A percentile compares a stretch with the other conserved stretches of the same genome.
phyloP scores from a whole-genome alignment of 2,329 filamentous ascomycete genomes.

The Fusarium mundagurra region DNA sequence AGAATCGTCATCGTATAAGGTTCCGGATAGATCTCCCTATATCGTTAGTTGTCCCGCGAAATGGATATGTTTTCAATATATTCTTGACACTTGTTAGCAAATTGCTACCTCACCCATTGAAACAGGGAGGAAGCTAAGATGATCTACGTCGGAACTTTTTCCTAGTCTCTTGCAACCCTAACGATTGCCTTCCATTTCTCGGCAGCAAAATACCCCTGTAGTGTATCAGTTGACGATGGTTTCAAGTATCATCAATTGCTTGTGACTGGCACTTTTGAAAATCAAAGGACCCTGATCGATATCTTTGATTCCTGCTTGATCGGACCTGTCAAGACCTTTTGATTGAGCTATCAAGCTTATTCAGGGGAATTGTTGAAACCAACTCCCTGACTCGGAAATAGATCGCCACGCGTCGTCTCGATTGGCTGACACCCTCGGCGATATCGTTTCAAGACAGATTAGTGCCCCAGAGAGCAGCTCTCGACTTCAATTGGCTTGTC shows the following conservation, averaged over 20 bases:
- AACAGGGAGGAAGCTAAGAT: background rate
- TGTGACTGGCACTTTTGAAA: conserved; percentile 33
- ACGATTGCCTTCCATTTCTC: conserved; percentile 9
- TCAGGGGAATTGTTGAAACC: conserved; percentile 28
- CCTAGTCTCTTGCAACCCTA: conserved; percentile 4
- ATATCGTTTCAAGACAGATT: conserved; percentile 24
- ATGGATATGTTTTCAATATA: background rate
- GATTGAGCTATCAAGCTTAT: conserved; percentile 12
- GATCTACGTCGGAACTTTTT: conserved; percentile 23
- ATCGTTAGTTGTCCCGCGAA: background rate
- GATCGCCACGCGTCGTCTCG: conserved; percentile 8
- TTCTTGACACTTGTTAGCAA: background rate
- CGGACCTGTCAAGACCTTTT: conserved; percentile 19
- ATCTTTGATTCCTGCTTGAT: background rate
- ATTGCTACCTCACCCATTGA: background rate
- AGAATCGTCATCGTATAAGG: background rate
- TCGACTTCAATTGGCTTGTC: conserved; percentile 16
- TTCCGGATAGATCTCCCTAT: background rate
- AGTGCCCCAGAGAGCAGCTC: background rate
- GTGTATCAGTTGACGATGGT: background rate
- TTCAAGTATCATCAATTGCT: background rate
- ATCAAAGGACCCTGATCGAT: background rate
- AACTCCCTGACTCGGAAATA: conserved; percentile 26
- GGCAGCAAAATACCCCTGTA: conserved; percentile 1
- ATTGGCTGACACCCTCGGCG: conserved; percentile 18